Base-by-base conservation (phyloP, 2,329 filamentous ascomycete species). In the Paecilomyces sp. region DNA sequence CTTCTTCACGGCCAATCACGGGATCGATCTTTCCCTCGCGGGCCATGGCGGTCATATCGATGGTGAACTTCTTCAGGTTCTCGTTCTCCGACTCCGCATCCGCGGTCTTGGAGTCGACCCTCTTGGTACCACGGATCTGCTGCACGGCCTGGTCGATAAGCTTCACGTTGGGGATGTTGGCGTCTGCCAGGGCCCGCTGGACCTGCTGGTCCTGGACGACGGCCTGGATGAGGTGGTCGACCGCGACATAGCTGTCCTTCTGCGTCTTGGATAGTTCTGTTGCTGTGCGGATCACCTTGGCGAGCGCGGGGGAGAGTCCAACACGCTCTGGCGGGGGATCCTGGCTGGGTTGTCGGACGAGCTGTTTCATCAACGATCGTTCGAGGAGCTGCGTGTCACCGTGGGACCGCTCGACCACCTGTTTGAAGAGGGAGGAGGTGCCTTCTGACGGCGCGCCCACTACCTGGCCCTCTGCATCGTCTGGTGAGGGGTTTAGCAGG, bases 1-100 rank as follows among this genome's bases (percentile, higher is more conserved):
- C 94, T 72, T 97, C 93, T 74, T 97, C 93, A 77, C 93, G 86
- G 51, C 93, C 93, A 77, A 97, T 97, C 74, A 97, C 93, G 2
- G 93, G 93, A 73, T 97, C 93, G 60, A 97, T 92, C 78, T 97
- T 97, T 73, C 95, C 95, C 79, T 99, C 94, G 73, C 92, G 85
- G 61, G 94, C 94, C 87, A 97, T 88, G 56, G 90, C 84, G 11
- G 94, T 99, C 92, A 99, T 96, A 77, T 99, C 94, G 70, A 97
- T 94, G 59, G 94, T 97, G 77, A 97, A 99, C 71, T 97, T 99
- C 80, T 92, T 91, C 62, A 99, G 81, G 72, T 96, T 97, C 77
- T 99, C 94, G 69, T 92, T 90, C 70, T 97, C 93, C 70, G 89
- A 83, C 76, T 97, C 94, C 0, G 79, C 87, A 76, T 99, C 94